Evolutionary conservation across 306 rosid genomes (phyloP).

Genomic region (Ammopiptanthus mongolicus): DNA sequence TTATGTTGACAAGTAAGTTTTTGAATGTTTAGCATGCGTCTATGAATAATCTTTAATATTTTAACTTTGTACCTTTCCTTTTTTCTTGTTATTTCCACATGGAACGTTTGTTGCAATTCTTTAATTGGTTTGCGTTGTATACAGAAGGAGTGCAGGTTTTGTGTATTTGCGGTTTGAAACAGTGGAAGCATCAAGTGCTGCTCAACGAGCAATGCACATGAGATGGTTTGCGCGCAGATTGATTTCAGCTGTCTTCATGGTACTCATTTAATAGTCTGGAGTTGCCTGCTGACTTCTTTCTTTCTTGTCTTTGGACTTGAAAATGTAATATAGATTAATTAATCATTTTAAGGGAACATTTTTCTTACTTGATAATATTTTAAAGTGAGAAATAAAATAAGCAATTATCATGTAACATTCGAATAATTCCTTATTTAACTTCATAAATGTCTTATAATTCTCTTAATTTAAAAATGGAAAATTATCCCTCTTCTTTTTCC

Average conservation of each 20-base stretch:
- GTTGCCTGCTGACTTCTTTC: not conserved
- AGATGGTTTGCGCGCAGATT: conserved; percentile 95
- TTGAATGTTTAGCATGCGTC: not conserved
- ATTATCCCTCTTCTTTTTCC: not conserved
- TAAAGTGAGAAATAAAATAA: no score
- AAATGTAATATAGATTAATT: not conserved
- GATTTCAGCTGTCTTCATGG: conserved; percentile 88
- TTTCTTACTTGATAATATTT: no score
- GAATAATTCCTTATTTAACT: not conserved
- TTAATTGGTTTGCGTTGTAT: not conserved
- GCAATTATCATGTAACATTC: not conserved
- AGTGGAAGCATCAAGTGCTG: conserved; percentile 74
- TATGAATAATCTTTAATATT: not conserved
- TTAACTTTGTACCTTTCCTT: not conserved
- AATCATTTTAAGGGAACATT: not conserved
- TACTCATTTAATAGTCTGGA: conserved; percentile 22
- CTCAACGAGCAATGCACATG: conserved; percentile 88
- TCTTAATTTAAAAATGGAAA: no score
- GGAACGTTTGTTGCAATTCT: not conserved
- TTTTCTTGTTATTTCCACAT: not conserved
- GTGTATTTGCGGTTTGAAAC: conserved; percentile 85
- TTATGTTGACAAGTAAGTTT: conserved; percentile 91
- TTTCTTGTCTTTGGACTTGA: not conserved
- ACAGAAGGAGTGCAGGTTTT: conserved; percentile 87
- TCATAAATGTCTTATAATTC: not conserved